Evolutionary conservation across 2,329 filamentous ascomycete genomes (phyloP), one percentile per base, ranked within the genome.

Genomic region (Diaporthe aspalathi): DNA sequence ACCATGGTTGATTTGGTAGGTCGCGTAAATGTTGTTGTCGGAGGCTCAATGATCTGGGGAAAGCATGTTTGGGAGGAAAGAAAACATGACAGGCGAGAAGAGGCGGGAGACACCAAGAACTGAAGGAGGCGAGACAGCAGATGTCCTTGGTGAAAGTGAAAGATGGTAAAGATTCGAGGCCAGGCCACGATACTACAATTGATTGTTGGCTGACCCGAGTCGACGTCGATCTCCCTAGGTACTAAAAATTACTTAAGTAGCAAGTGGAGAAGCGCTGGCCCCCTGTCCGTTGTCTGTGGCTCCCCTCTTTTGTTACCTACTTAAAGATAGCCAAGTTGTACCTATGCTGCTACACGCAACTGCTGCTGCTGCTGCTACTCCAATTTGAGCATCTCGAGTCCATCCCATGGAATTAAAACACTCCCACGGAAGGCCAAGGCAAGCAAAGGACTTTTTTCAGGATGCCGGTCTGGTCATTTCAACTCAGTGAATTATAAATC

Each of bases 271-370:
- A n/a, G n/a, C n/a, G n/a, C 22, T 24, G 27, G 27, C n/a, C 60
- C 60, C 60, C 45, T 65, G 60, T 65, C 60, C 45, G 11, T 50
- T 12, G 9, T 56, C 45, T n/a, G n/a, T n/a, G n/a, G 14, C 49
- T 24, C 29, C 1, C 50, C 50, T 1, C 29, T 24, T 29, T 29
- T 29, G 50, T 35, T 35, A 5, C 11, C 52, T 35, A 11, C 6
- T n/a, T n/a, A n/a, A n/a, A n/a, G n/a, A n/a, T n/a, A n/a, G n/a
- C n/a, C n/a, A n/a, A 32, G 32, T 8, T 32, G 32, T 32, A 32
- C 32, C 5, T 38, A 12, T n/a, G n/a, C 35, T 38, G 35, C 35
- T 35, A 22, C 29, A 54, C 17, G 16, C 5, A 35, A 56, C 32
- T 6, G 47, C n/a, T n/a, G n/a, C n/a, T 27, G 27, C 3, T 32